Base-by-base conservation (phyloP, 1,284 basidiomycete species). In the Athelia sp. region DNA sequence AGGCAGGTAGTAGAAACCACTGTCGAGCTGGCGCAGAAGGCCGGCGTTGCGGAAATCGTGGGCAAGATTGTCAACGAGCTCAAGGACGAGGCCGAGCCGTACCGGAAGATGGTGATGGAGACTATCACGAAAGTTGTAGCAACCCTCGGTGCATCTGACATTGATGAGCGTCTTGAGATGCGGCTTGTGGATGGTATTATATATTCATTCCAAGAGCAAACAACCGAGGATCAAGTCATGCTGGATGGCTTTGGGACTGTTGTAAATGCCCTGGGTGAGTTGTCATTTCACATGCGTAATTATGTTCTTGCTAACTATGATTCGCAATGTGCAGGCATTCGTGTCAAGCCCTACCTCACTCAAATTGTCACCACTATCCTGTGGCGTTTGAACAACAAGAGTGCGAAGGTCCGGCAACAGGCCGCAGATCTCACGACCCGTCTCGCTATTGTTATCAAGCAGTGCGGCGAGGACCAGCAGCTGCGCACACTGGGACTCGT, bases 51-150 rank as follows among this genome's bases (percentile, higher is more conserved):
- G 8, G 96, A 98, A 69, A 97, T 99, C 49, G 92, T 98, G 15
- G 90, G 92, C 1, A 78, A 94, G 53, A 85, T 99, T 56, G 95
- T 97, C 52, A 97, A 98, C 64, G 94, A 97, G 64, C 75, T 99
- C 55, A 99, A 99, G 75, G 93, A 96, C 60, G 93, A 95, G 66
- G 88, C 89, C 1, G 97, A 99, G 72, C 93, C 94, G 4, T 98
- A 96, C 76, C 79, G 96, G 56, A 98, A 98, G 78, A 99, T 99
- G 97, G 95, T 98, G 38, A 99, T 99, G 96, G 97, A 99, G 73
- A 98, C 97, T 0, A 98, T 99, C 59, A 97, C 94, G 19, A 97
- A 98, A 66, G 97, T 99, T 34, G 80, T 99, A 26, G 84, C 87
- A 6, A 89, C 87, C 11, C 81, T 97, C 3, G 95, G 97, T 50